Conservation (phyloP, 1,284 basidiomycete species). For the Tylopilus orsonianus region DNA sequence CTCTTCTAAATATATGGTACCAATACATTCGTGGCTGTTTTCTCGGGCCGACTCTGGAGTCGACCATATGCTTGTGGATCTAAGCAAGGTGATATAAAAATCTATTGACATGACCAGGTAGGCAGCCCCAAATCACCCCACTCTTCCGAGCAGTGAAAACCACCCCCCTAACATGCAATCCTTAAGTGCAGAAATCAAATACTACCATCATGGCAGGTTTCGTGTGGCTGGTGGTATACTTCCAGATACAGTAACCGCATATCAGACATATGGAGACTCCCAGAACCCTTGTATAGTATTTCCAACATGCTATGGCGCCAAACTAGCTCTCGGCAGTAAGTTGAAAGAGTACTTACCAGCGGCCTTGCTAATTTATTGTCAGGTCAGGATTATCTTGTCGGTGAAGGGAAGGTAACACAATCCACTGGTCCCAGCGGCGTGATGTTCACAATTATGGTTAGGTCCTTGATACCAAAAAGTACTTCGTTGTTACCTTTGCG, state of each 20-base stretch:
- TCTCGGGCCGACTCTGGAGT: neutral
- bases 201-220: constrained; percentile 39
- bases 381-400: constrained; percentile 52
- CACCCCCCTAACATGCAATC: constrained; percentile 12
- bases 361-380: constrained; percentile 5
- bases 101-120: neutral
- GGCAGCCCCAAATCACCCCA: neutral
- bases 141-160: neutral
- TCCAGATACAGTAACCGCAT: constrained; percentile 39
- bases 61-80: neutral
- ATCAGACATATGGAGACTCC: constrained; percentile 37
- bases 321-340: constrained; percentile 34
- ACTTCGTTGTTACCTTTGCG: constrained; percentile 54
- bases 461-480: constrained; percentile 48
- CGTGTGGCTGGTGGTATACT: constrained; percentile 34
- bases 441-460: constrained; percentile 17
- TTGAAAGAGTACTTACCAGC: neutral
- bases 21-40: neutral
- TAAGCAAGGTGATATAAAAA: constrained; percentile 10
- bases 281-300: constrained; percentile 38
- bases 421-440: neutral
- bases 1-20: constrained; percentile 12
- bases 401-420: constrained; percentile 43
- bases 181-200: constrained; percentile 28
- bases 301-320: constrained; percentile 39